Conservation (phyloP, 768 basidiomycete genomes). For the Cyathus striatus region DNA sequence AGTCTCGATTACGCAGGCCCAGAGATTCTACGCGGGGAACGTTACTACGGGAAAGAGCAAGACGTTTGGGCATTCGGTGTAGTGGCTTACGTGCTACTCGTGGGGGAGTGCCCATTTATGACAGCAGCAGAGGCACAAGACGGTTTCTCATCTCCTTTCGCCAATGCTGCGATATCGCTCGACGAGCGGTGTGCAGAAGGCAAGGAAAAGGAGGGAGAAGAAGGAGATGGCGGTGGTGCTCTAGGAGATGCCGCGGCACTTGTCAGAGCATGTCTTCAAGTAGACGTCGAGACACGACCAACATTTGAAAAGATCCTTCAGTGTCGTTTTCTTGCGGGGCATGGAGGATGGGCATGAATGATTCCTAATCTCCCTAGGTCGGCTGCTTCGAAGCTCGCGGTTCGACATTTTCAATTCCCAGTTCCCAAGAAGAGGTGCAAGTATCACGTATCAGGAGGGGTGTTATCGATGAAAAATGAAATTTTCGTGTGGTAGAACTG, state of each 20-base stretch:
- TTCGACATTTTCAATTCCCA: too few relatives aligned
- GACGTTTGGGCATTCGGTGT: slow-evolving; percentile 99
- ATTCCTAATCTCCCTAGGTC: slow-evolving; percentile 10
- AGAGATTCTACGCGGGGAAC: slow-evolving; percentile 91
- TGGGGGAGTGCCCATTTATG: slow-evolving; percentile 89
- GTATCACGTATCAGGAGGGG: not conserved
- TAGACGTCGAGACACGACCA: slow-evolving; percentile 75
- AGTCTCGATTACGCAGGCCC: slow-evolving; percentile 94
- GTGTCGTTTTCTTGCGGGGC: slow-evolving; percentile 76
- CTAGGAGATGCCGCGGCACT: slow-evolving; percentile 83
- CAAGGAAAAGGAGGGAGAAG: slow-evolving; percentile 69
- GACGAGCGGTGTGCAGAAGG: slow-evolving; percentile 79
- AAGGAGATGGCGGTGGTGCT: slow-evolving; percentile 77
- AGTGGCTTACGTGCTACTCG: slow-evolving; percentile 90
- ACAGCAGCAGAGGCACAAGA: slow-evolving; percentile 89
- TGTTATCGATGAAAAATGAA: slow-evolving; percentile 14
- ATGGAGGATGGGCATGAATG: slow-evolving; percentile 62
- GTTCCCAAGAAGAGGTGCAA: not conserved
- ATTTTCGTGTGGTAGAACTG: not conserved
- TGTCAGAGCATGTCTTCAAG: slow-evolving; percentile 77
- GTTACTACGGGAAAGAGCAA: slow-evolving; percentile 94
- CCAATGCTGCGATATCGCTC: slow-evolving; percentile 68
- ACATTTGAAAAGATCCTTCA: slow-evolving; percentile 80
- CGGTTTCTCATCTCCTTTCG: slow-evolving; percentile 71
- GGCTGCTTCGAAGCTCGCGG: too few relatives aligned